phyloP scores from a whole-genome alignment of 208 protist species.

The Balamuthia mandrillaris region DNA sequence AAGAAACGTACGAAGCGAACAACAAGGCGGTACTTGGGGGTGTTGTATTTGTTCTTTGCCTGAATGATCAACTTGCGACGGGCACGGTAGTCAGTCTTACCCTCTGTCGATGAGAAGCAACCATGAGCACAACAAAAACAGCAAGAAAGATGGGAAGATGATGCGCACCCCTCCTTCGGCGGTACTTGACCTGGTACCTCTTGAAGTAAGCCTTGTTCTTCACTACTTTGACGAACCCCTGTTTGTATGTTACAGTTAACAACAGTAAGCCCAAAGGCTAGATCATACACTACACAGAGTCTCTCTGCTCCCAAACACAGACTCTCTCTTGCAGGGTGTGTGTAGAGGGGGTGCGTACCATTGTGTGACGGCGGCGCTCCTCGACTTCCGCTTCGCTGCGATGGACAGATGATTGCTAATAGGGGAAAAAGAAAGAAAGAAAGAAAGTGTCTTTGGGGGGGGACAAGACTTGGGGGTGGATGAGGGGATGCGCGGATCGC shows the following conservation, averaged over 20 bases:
- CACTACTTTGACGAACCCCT: constrained; percentile 76
- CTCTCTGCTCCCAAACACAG: no score
- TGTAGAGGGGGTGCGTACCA: no score
- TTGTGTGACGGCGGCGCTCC: no score
- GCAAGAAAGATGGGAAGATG: neutral
- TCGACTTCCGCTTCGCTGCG: no score
- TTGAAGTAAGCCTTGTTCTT: constrained; percentile 95
- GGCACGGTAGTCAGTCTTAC: constrained; percentile 98
- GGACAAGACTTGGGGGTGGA: no score
- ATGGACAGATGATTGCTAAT: no score
- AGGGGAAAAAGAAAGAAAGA: no score
- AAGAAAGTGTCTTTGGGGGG: no score
- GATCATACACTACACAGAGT: no score
- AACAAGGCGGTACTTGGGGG: constrained; percentile 97
- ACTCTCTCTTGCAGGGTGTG: no score
- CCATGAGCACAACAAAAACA: neutral
- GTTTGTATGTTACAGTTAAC: neutral
- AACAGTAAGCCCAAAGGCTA: no score
- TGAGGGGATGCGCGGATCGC: no score
- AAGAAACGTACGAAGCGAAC: constrained; percentile 79
- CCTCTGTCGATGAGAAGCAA: constrained; percentile 70
- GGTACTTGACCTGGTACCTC: constrained; percentile 96
- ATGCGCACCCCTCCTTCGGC: constrained; percentile 78
- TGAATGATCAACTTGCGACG: constrained; percentile 92
- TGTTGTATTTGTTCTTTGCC: constrained; percentile 98